These are phyloP conservation scores for Macrolepiota fuliginosa DNA, from an alignment of 768 basidiomycete species.

Conservation along the genomic window DNA sequence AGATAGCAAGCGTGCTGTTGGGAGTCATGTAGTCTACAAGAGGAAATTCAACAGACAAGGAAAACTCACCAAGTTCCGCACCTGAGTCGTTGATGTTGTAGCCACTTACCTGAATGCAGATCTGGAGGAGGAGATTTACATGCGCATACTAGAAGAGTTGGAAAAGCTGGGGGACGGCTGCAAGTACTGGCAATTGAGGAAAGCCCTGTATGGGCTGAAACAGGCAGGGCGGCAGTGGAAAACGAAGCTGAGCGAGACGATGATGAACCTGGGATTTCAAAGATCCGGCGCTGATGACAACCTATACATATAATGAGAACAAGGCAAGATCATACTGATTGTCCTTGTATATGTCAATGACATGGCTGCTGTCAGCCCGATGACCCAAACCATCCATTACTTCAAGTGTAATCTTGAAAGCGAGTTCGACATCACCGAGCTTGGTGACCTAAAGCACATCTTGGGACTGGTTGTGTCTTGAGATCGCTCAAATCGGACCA, in stretches of 20 bases:
- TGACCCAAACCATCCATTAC: slow-evolving; percentile 14
- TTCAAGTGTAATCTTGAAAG: slow-evolving; percentile 19
- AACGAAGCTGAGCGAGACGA: background rate
- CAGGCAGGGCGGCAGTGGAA: slow-evolving; percentile 33
- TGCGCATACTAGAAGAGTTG: slow-evolving; percentile 20
- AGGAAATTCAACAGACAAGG: slow-evolving; percentile 21
- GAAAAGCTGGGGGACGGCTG: slow-evolving; percentile 16
- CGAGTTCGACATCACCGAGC: slow-evolving; percentile 27
- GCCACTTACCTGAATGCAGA: slow-evolving; percentile 24
- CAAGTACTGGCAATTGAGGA: slow-evolving; percentile 16
- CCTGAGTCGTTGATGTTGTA: slow-evolving; percentile 22
- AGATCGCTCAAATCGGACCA: slow-evolving; percentile 13
- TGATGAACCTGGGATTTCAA: slow-evolving; percentile 7
- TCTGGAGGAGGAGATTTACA: slow-evolving; percentile 26
- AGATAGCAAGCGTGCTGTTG: slow-evolving; percentile 18
- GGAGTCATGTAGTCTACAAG: slow-evolving; percentile 18
- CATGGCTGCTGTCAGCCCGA: slow-evolving; percentile 13
- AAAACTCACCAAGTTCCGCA: slow-evolving; percentile 19
- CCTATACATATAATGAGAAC: background rate
- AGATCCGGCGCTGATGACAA: slow-evolving; percentile 11
- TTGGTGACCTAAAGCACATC: slow-evolving; percentile 26
- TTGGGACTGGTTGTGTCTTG: slow-evolving; percentile 30
- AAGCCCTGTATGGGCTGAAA: slow-evolving; percentile 33
- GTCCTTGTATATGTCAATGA: slow-evolving; percentile 17
- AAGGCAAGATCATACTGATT: slow-evolving; percentile 2